Evolutionary conservation across 1,139 yeast species (phyloP), one percentile per base, ranked within the genome.

Genomic region (Diutina catenulata): DNA sequence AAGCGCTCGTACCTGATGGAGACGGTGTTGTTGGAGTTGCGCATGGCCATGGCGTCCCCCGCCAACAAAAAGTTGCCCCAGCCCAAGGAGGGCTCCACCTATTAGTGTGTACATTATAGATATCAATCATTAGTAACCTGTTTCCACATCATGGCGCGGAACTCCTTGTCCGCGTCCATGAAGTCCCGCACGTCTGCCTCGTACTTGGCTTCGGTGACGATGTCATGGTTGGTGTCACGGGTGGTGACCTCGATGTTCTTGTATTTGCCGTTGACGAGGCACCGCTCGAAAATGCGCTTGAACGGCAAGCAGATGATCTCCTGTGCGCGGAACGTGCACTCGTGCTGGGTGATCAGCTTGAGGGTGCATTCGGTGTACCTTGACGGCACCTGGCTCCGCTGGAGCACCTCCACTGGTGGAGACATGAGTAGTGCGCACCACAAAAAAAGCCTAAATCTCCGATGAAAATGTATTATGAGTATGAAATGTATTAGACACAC

Each of bases 1-100:
- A 86, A 81, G 56, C 72, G 95, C 51, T 67, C 77, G 13, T 84
- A 80, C 55, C 83, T 93, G 28, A 84, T 93, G 87, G 98, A 93
- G 58, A 84, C 91, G 15, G 72, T 91, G 13, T 68, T 93, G 47
- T 71, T 88, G 47, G 97, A 88, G 51, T 63, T 93, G 49, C 74
- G 98, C 60, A 82, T 75, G 57, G 56, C 57, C 42, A 88, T 91
- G 97, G 95, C 95, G 1, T 62, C 75, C 18, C 72, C 93, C 6
- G 62, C 77, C 14, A 88, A 91, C 58, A 80, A 87, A 65, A 86
- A 84, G 61, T 67, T 91, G 47, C 68, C 80, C 7, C 99, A 91
- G 60, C 98, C 98, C 14, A 64, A 80, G 9, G 99, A 91, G 62
- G 97, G 97, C 13, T 60, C 80, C 28, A 74, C 77, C 19, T 86